phyloP scores from a whole-genome alignment of 768 basidiomycete species.

The Leccinum incarnatum region DNA sequence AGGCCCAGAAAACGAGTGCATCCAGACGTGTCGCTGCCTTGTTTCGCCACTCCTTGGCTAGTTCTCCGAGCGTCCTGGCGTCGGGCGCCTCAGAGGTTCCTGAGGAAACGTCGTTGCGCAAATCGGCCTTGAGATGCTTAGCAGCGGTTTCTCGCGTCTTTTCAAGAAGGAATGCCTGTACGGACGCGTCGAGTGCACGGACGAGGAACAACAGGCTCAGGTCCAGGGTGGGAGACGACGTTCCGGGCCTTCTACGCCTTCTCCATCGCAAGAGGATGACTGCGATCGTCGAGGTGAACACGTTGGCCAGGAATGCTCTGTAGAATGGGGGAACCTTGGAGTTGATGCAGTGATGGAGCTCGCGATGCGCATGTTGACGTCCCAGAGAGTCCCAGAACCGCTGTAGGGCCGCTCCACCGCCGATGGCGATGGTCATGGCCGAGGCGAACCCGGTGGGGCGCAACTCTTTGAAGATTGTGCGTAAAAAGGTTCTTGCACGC shows the following conservation, averaged over 20 bases:
- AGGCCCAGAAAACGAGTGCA: constrained; percentile 72
- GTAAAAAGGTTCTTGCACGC: constrained; percentile 14
- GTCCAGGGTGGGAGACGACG: constrained; percentile 58
- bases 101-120: background rate
- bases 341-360: background rate
- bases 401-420: constrained; percentile 58
- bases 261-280: constrained; percentile 57
- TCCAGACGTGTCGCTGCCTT: constrained; percentile 52
- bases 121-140: background rate
- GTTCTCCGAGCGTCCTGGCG: constrained; percentile 16
- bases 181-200: constrained; percentile 61
- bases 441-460: constrained; percentile 65
- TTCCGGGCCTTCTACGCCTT: constrained; percentile 21
- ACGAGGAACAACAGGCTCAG: constrained; percentile 66
- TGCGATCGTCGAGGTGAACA: constrained; percentile 54
- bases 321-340: constrained; percentile 39
- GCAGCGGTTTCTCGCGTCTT: constrained; percentile 7
- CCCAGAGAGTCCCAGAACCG: constrained; percentile 39
- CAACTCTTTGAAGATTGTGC: constrained; percentile 54
- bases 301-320: constrained; percentile 58
- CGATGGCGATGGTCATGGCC: constrained; percentile 59
- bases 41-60: constrained; percentile 30
- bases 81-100: background rate
- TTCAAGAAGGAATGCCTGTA: constrained; percentile 50
- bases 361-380: no score